A percentile compares a stretch with the other conserved stretches of the same genome.
Conservation (phyloP, 163 green algal species). For the Trebouxia gelatinosa region DNA sequence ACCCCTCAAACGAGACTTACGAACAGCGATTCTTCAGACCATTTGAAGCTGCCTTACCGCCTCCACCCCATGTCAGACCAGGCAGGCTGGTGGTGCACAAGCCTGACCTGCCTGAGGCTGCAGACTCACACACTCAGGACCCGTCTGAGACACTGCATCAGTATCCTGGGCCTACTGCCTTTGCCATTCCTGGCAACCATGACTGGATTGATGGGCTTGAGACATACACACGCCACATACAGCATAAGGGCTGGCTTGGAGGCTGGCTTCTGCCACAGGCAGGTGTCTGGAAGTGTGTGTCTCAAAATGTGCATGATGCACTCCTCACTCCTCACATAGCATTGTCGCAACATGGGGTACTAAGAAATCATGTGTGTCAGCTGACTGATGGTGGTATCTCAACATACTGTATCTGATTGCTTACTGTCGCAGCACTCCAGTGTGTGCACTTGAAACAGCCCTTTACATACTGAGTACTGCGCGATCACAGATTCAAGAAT, state of each 20-base stretch:
- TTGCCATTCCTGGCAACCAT: conserved; percentile 88
- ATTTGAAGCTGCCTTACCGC: conserved; percentile 81
- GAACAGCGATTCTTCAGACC: conserved; percentile 73
- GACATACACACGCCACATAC: conserved; percentile 70
- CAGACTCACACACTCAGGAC: too few relatives aligned
- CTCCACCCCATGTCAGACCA: conserved; percentile 55
- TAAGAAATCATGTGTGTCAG: too few relatives aligned
- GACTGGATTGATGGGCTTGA: conserved; percentile 88
- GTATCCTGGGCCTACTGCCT: conserved; percentile 72
- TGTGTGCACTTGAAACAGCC: too few relatives aligned
- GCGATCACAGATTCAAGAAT: too few relatives aligned
- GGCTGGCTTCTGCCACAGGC: conserved; percentile 85
- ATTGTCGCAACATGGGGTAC: too few relatives aligned
- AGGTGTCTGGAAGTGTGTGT: too few relatives aligned
- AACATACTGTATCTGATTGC: too few relatives aligned
- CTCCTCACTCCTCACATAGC: too few relatives aligned
- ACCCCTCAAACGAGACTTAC: conserved; percentile 64
- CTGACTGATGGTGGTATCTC: too few relatives aligned
- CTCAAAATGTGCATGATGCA: too few relatives aligned
- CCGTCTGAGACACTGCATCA: conserved; percentile 49
- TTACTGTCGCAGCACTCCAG: too few relatives aligned
- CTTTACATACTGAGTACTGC: too few relatives aligned
- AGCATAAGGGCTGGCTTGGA: conserved; percentile 79
- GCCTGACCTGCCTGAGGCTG: conserved; percentile 57
- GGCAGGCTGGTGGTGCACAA: conserved; percentile 81